Base-by-base conservation (phyloP, 305 asterid species). In the Solanum hybrid region DNA sequence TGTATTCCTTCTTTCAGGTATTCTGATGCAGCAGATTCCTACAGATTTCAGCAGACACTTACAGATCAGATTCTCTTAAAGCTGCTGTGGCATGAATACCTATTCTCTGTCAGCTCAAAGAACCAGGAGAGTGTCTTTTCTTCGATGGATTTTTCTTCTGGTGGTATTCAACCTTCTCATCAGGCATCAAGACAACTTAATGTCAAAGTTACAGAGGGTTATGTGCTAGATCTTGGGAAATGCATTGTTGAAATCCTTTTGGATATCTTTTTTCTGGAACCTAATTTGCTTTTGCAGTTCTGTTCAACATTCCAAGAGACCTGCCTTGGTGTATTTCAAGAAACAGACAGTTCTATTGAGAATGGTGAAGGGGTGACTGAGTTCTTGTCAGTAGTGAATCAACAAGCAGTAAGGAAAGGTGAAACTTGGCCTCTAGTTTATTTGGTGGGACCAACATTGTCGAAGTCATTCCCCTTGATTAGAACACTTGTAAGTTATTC, bases 361-460 rank as follows among this genome's bases (percentile, higher is more conserved):
- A 93, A 91, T 88, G 92, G 92, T 78, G 95, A 92, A 84, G 89
- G 93, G 93, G 92, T 94, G 85, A 94, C 94, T 89, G 92, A 89
- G 73, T 96, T 98, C 93, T 88, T 94, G 92, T 86, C 90, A 79
- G 90, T 95, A 86, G 91, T 97, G 92, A 98, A 95, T 85, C 91
- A 89, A 88, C 94, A 95, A 72, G 97, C 94, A 36, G 95, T 95
- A 91, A 93, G 86, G 94, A 94, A 93, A 92, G 98, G 94, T 90
- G 99, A 96, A 94, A 91, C 92, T 35, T 98, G 99, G 99, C 99
- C 99, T 88, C 91, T 97, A 92, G 89, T 92, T 78, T 90, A 93
- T 91, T 92, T 96, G 92, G 95, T 95, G 88, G 98, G 98, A 51
- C 99, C 99, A 87, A 92, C 92, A 85, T 88, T 98, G 93, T 92